Evolutionary conservation across 2,329 filamentous ascomycete genomes (phyloP).

Genomic region (Ophiosphaerella narmari): DNA sequence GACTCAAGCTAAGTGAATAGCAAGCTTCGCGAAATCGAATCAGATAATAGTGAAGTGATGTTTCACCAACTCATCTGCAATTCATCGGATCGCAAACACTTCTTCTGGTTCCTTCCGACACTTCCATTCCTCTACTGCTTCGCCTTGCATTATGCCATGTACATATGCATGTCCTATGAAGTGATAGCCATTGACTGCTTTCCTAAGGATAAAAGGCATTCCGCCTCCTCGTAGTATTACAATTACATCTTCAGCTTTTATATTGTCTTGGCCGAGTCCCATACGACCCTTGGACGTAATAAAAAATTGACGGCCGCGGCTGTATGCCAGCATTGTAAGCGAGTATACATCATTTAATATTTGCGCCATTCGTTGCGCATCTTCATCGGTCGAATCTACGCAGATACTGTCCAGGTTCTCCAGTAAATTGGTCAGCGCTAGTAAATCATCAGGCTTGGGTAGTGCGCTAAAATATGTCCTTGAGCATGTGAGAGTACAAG

Average conservation of each 20-base stretch:
- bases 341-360: not conserved
- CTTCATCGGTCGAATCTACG: too few species aligned
- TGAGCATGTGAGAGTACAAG: too few species aligned
- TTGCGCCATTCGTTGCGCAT: not conserved
- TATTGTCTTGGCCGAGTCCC: not conserved
- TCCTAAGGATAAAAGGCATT: not conserved
- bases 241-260: not conserved
- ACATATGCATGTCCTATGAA: not conserved
- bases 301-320: not conserved
- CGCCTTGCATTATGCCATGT: not conserved
- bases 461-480: too few species aligned
- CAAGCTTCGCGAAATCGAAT: too few species aligned
- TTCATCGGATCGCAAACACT: too few species aligned
- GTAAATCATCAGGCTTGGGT: not conserved
- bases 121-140: not conserved
- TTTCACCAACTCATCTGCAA: too few species aligned
- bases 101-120: too few species aligned
- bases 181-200: not conserved
- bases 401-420: too few species aligned
- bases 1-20: too few species aligned
- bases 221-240: not conserved
- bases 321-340: not conserved
- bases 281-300: not conserved
- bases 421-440: too few species aligned
- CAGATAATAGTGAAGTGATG: too few species aligned